Evolutionary conservation across 2,329 filamentous ascomycete genomes (phyloP).

Genomic region (Beauveria scarabaeidicola): DNA sequence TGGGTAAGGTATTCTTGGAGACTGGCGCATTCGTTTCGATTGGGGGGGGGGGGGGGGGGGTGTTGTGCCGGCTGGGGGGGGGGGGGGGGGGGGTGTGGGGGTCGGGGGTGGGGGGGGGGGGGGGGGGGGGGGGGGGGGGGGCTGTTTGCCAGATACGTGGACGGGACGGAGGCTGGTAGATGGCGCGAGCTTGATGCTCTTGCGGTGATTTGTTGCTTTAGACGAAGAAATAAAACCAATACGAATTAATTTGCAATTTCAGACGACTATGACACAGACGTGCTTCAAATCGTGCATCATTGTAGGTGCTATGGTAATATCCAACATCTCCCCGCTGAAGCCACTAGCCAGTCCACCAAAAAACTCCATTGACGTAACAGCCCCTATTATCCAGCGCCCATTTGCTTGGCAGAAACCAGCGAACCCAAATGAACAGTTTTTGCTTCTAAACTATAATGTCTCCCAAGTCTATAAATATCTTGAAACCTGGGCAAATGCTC

Average conservation of each 20-base stretch:
- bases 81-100: too few species aligned
- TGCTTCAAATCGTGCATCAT: neutral
- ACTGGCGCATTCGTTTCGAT: neutral
- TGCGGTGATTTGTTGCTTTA: neutral
- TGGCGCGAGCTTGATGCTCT: neutral
- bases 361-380: neutral
- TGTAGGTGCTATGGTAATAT: neutral
- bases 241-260: too few species aligned
- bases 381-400: conserved; percentile 2
- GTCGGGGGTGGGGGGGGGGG: too few species aligned
- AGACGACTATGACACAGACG: too few species aligned
- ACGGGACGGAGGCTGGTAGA: neutral
- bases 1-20: neutral
- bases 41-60: too few species aligned
- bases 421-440: neutral
- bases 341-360: conserved; percentile 1
- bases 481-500: conserved; percentile 18
- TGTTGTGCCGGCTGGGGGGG: too few species aligned
- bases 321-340: neutral
- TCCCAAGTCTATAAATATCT: neutral
- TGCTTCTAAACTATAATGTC: neutral
- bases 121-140: too few species aligned
- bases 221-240: too few species aligned
- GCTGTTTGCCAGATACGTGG: neutral
- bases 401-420: neutral